Conservation (phyloP, 164 flowering plant species). For the Chimonanthus praecox region DNA sequence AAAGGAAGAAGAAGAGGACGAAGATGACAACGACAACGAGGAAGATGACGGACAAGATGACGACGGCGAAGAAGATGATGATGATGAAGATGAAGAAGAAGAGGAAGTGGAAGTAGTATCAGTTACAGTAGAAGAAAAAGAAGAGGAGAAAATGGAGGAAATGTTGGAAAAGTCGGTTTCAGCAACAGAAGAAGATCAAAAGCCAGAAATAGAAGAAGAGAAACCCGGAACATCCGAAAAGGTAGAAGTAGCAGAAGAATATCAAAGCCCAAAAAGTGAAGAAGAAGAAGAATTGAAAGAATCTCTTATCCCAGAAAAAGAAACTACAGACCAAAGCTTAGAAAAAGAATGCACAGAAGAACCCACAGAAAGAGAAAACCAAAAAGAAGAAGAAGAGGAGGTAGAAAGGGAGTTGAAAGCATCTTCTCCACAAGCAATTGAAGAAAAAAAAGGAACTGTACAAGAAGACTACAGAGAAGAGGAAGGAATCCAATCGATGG, state of each 20-base stretch:
- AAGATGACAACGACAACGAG: conserved; percentile 5
- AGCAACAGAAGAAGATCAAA: conserved; percentile 8
- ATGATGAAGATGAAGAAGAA: conserved; percentile 16
- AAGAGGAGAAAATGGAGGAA: conserved; percentile 7
- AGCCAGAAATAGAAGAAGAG: conserved; percentile 9
- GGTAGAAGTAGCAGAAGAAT: conserved; percentile 8
- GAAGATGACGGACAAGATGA: conserved; percentile 34
- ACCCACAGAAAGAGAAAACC: conserved; percentile 1
- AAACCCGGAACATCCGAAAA: conserved; percentile 11
- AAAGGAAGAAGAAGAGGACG: conserved; percentile 19
- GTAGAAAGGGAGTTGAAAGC: not conserved
- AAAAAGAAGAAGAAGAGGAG: not conserved
- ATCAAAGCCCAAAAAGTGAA: conserved; percentile 3
- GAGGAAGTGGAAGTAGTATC: conserved; percentile 1
- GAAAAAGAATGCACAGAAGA: not conserved
- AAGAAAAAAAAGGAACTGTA: not conserved
- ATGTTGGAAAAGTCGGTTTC: conserved; percentile 9
- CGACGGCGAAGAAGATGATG: conserved; percentile 17
- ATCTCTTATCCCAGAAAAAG: conserved; percentile 1
- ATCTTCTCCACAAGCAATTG: conserved; percentile 10
- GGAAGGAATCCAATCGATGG: conserved; percentile 8
- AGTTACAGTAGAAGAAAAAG: conserved; percentile 4
- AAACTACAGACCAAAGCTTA: not conserved
- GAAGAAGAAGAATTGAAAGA: conserved; percentile 7
- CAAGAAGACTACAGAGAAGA: conserved; percentile 1